Evolutionary conservation across 2,329 filamentous ascomycete genomes (phyloP).

Genomic region (Fusarium irregulare): DNA sequence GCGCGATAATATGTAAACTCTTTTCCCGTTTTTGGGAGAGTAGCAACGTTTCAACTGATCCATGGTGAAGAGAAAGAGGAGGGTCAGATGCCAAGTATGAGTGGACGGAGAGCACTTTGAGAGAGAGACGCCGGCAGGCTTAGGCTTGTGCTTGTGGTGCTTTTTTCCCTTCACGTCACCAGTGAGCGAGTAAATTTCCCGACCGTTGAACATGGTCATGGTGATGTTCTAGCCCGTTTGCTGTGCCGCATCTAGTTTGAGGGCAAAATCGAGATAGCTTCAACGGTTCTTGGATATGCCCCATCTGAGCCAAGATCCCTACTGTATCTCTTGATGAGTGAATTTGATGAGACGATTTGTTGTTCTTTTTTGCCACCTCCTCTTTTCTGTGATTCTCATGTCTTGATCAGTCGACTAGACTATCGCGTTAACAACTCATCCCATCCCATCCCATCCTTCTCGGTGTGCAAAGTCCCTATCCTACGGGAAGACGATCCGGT

Average conservation of each 20-base stretch:
- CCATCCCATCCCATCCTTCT: background rate
- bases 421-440: background rate
- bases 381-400: conserved; percentile 20
- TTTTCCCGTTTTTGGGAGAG: background rate
- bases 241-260: conserved; percentile 23
- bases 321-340: background rate
- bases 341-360: background rate
- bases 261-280: conserved; percentile 28
- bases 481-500: conserved; percentile 5
- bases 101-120: background rate
- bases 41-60: conserved; percentile 32
- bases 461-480: background rate
- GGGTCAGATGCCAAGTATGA: conserved; percentile 9
- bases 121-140: conserved; percentile 3
- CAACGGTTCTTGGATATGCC: conserved; percentile 8
- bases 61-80: background rate
- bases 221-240: background rate
- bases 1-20: conserved; percentile 16
- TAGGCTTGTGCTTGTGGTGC: background rate
- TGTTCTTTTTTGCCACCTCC: conserved; percentile 24
- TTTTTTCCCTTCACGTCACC: background rate
- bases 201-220: background rate
- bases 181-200: conserved; percentile 8
- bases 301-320: background rate
- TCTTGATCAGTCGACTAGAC: conserved; percentile 5